phyloP scores from a whole-genome alignment of 768 basidiomycete species.

The Clavaria fumosa region DNA sequence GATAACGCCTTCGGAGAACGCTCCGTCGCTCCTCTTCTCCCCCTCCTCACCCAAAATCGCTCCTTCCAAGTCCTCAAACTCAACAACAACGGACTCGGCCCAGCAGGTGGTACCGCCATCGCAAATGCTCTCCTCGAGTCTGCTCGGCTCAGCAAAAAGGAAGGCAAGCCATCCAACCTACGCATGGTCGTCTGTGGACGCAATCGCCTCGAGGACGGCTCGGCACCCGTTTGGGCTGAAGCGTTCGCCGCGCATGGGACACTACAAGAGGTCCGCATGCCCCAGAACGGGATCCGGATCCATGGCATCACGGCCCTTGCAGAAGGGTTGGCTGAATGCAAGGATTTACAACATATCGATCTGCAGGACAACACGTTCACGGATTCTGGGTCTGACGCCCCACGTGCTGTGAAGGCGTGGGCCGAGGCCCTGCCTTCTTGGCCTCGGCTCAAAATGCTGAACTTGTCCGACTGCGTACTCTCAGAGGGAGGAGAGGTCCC shows the following conservation, averaged over 20 bases:
- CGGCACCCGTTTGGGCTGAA: slow-evolving; percentile 67
- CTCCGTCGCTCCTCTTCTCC: slow-evolving; percentile 86
- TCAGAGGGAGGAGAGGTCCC: slow-evolving; percentile 71
- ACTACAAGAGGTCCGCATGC: slow-evolving; percentile 77
- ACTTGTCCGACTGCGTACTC: slow-evolving; percentile 86
- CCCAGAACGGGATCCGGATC: slow-evolving; percentile 97
- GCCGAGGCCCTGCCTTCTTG: slow-evolving; percentile 53
- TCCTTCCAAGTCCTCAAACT: slow-evolving; percentile 73
- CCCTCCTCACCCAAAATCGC: slow-evolving; percentile 72
- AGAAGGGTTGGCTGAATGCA: slow-evolving; percentile 52
- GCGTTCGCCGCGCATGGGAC: slow-evolving; percentile 78
- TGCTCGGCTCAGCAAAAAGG: slow-evolving; percentile 48
- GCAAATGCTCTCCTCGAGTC: slow-evolving; percentile 72
- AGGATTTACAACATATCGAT: slow-evolving; percentile 61
- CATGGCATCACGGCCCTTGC: slow-evolving; percentile 76
- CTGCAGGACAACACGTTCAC: slow-evolving; percentile 85
- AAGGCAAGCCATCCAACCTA: slow-evolving; percentile 57
- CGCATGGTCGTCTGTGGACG: slow-evolving; percentile 81
- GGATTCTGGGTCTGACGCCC: slow-evolving; percentile 33
- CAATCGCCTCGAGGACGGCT: slow-evolving; percentile 90
- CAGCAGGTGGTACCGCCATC: slow-evolving; percentile 72
- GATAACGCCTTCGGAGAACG: slow-evolving; percentile 97
- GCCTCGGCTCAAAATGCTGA: slow-evolving; percentile 59
- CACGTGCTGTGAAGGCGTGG: slow-evolving; percentile 44
- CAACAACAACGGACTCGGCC: slow-evolving; percentile 95